Evolutionary conservation across 345 rosid species (phyloP).

Genomic region (Eucalyptus regnans): DNA sequence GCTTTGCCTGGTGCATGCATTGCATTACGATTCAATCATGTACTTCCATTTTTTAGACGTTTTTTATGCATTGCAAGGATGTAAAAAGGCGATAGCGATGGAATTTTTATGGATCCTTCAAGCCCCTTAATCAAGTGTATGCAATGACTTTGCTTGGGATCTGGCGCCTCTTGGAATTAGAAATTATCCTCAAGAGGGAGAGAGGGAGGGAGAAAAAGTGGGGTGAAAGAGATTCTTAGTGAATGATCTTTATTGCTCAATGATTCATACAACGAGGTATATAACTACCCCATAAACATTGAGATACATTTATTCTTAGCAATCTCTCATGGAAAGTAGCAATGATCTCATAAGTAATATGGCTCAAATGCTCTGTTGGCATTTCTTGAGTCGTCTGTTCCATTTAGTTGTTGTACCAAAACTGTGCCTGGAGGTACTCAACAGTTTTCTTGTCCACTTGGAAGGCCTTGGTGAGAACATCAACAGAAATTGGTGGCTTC

Average conservation of each 20-base stretch:
- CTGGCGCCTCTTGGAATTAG: neutral
- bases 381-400: neutral
- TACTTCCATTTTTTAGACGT: neutral
- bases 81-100: neutral
- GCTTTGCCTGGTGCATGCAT: neutral
- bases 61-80: neutral
- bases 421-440: slow-evolving; percentile 10
- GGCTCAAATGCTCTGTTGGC: neutral
- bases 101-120: neutral
- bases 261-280: neutral
- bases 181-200: neutral
- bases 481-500: neutral
- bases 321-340: neutral
- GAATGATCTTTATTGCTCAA: neutral
- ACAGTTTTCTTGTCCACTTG: slow-evolving; percentile 11
- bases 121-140: neutral
- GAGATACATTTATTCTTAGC: neutral
- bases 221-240: neutral
- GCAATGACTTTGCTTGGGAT: neutral
- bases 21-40: neutral
- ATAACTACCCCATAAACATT: neutral
- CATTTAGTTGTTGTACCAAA: neutral
- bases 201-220: neutral
- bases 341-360: neutral
- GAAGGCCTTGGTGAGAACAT: slow-evolving; percentile 23